Conservation (phyloP, 2,329 filamentous ascomycete species). For the Penicillium hordei region DNA sequence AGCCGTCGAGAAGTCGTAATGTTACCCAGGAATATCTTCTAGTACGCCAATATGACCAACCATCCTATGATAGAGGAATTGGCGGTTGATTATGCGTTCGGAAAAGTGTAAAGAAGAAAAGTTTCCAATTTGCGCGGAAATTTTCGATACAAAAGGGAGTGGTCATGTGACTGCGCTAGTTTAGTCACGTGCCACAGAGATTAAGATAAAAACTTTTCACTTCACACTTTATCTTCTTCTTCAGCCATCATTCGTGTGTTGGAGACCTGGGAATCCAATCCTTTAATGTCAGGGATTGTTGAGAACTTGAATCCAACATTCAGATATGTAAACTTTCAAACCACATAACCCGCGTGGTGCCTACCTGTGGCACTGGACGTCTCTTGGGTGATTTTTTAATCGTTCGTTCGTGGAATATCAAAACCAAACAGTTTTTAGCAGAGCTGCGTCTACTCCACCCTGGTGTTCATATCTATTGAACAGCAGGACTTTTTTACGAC, state of each 20-base stretch:
- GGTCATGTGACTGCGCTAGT: slow-evolving; percentile 12
- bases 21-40: slow-evolving; percentile 37
- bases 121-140: slow-evolving; percentile 13
- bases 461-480: slow-evolving; percentile 43
- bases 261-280: slow-evolving; percentile 1
- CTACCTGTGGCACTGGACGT: slow-evolving; percentile 32
- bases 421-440: slow-evolving; percentile 52
- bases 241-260: background rate
- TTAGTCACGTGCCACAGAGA: slow-evolving; percentile 14
- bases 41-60: slow-evolving; percentile 52
- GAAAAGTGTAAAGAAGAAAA: slow-evolving; percentile 43
- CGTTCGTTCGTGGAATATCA: slow-evolving; percentile 49
- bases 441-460: slow-evolving; percentile 52
- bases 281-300: slow-evolving; percentile 11
- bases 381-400: slow-evolving; percentile 41
- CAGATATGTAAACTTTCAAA: slow-evolving; percentile 6
- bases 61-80: slow-evolving; percentile 45
- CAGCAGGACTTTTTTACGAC: slow-evolving; percentile 49
- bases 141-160: slow-evolving; percentile 12
- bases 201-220: slow-evolving; percentile 9
- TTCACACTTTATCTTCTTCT: background rate
- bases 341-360: slow-evolving; percentile 31
- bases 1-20: slow-evolving; percentile 36
- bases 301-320: background rate
- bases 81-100: slow-evolving; percentile 53